Evolutionary conservation across 495 filamentous ascomycete species (phyloP).

Genomic region (Tuber aestivum): DNA sequence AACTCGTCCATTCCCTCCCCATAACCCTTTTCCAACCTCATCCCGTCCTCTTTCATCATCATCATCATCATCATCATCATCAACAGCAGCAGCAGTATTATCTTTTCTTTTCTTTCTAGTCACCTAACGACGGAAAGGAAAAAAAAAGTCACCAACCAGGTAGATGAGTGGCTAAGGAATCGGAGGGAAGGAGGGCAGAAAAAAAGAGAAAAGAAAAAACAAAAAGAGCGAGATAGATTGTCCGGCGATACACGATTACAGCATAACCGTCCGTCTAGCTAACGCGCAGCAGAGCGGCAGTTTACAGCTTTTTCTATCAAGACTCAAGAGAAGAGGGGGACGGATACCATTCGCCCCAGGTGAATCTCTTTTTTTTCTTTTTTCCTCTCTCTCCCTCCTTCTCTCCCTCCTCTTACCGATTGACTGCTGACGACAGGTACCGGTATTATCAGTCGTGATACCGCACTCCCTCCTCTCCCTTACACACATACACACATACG

Average conservation of each 20-base stretch:
- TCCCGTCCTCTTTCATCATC: neutral
- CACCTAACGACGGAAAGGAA: neutral
- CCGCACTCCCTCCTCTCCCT: neutral
- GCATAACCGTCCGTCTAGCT: neutral
- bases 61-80: neutral
- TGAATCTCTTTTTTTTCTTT: neutral
- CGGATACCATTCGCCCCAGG: neutral
- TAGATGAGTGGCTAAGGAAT: neutral
- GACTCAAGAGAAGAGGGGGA: neutral
- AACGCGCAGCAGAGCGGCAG: neutral
- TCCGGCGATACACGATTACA: neutral
- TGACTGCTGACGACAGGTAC: neutral
- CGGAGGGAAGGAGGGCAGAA: neutral
- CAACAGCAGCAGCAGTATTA: neutral
- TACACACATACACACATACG: too few species aligned
- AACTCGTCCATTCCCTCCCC: neutral
- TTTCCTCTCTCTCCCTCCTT: too few species aligned
- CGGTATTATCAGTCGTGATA: neutral
- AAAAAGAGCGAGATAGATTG: neutral
- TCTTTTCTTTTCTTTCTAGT: neutral
- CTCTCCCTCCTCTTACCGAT: neutral
- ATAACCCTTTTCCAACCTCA: neutral
- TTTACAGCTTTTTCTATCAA: neutral
- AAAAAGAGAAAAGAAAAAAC: neutral
- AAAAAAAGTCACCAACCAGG: neutral